Conservation (phyloP, 2,329 filamentous ascomycete genomes). For the Penicillium sp. region DNA sequence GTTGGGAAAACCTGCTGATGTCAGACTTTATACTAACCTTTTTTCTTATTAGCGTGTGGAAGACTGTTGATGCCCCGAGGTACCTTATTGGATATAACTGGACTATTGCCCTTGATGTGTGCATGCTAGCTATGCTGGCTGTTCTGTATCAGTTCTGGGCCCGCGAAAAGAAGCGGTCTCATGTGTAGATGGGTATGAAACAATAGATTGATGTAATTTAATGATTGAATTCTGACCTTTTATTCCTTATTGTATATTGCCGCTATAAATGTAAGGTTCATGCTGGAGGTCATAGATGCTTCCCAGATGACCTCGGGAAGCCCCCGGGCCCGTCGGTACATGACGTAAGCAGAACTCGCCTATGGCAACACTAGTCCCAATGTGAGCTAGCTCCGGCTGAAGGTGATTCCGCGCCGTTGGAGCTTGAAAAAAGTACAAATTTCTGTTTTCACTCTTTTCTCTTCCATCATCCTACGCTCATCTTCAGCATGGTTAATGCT, state of each 20-base stretch:
- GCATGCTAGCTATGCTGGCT: conserved; percentile 26
- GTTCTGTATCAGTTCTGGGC: conserved; percentile 22
- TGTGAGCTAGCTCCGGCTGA: conserved; percentile 28
- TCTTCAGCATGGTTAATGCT: conserved; percentile 22
- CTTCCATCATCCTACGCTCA: conserved; percentile 21
- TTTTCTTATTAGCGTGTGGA: conserved; percentile 23
- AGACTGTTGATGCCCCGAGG: conserved; percentile 30
- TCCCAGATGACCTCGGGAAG: neutral
- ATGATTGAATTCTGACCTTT: neutral
- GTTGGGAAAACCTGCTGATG: neutral
- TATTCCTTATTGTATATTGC: neutral
- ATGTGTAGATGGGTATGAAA: neutral
- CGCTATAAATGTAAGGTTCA: neutral
- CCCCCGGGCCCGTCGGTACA: no score
- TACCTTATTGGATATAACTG: conserved; percentile 33
- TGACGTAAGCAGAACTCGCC: conserved; percentile 6
- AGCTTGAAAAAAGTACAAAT: conserved; percentile 37
- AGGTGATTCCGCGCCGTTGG: conserved; percentile 27
- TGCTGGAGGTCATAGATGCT: neutral
- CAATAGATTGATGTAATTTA: neutral
- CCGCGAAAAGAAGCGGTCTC: conserved; percentile 13
- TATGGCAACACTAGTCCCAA: conserved; percentile 6
- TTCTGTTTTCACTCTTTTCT: conserved; percentile 24
- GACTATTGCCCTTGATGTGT: conserved; percentile 31
- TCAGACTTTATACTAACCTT: neutral